Percentiles rank a stretch among this genome's conserved stretches.
Conservation (phyloP, 1,284 basidiomycete species). For the Cryptococcus neoformans region DNA sequence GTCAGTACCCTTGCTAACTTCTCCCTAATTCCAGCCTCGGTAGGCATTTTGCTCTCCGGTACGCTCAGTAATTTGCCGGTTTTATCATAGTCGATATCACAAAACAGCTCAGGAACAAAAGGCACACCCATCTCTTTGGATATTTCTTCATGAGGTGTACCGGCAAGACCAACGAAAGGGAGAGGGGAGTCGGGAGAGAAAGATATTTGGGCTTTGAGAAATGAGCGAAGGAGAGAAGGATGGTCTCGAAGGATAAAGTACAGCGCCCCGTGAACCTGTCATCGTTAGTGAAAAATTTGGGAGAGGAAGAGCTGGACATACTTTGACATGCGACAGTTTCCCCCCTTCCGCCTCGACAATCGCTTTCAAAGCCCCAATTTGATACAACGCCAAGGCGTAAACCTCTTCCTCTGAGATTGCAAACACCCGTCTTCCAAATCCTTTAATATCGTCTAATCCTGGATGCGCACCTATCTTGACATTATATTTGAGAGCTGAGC, state of each 20-base stretch:
- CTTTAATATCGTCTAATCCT: not conserved
- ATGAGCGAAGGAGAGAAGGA: not conserved
- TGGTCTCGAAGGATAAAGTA: conserved; percentile 1
- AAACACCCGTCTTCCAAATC: not conserved
- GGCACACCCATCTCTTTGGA: not conserved
- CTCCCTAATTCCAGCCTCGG: not conserved
- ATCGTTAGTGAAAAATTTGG: not conserved
- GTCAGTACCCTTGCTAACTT: not conserved
- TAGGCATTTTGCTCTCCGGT: not conserved
- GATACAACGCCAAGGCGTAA: not conserved
- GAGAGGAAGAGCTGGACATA: not conserved
- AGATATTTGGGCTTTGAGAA: not conserved
- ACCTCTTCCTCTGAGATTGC: not conserved
- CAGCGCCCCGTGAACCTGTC: not conserved
- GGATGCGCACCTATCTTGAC: conserved; percentile 1
- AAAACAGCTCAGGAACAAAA: not conserved
- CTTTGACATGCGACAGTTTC: conserved; percentile 1
- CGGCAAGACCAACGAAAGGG: conserved; percentile 1
- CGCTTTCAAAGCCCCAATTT: conserved; percentile 1
- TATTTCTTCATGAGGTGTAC: not conserved
- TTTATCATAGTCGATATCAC: not conserved
- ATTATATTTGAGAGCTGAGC: not conserved
- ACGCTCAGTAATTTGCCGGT: not conserved
- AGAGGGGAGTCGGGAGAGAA: not conserved
- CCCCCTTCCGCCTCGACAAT: not conserved